Base-by-base conservation (phyloP, 1,284 basidiomycete genomes). In the Leccinum holopus region DNA sequence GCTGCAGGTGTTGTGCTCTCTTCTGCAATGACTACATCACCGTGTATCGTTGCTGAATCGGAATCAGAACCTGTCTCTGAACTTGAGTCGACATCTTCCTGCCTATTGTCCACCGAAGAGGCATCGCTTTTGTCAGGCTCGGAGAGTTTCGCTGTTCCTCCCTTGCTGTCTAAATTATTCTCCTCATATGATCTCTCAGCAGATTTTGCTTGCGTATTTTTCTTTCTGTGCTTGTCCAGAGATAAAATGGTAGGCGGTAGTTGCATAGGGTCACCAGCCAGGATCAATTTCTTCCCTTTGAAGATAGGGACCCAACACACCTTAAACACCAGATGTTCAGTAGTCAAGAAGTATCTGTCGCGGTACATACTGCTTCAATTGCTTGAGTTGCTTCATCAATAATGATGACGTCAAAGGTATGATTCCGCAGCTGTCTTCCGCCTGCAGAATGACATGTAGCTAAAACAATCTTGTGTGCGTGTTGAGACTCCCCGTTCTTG, bases 321-420 rank as follows among this genome's bases (percentile, higher is more conserved):
- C 91, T 93, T 62, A 35, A 66, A 63, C n/a, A 63, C 39, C 14
- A 62, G 6, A 16, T 16, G 4, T 18, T 62, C 2, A 63, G 47
- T 16, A 3, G 25, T 16, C 41, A 30, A 58, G 47, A 14, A 16
- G 68, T 78, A 67, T 14, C 4, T 33, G 30, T 37, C 21, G 8
- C 16, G 18, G 18, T n/a, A 63, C 72, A 39, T 71, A 95, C 92
- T 8, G 95, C 92, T 77, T 98, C 96, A n/a, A 97, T 75, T 3
- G 95, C 96, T 75, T 98, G 97, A 0, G 96, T 98, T 0, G 95
- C 94, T 78, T 98, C 97, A 68, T 98, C 97, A 49, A 99, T 94
- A 51, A 98, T 91, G 8, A 95, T 87, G 0, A 95, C 88, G 73
- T 98, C 97, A 69, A 98, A 99, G 3, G 81, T 75, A 64, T 89